Percentiles rank a stretch among this genome's conserved stretches.
Evolutionary conservation across 1,284 basidiomycete genomes (phyloP).

Genomic region (Mycosarcoma maydis): DNA sequence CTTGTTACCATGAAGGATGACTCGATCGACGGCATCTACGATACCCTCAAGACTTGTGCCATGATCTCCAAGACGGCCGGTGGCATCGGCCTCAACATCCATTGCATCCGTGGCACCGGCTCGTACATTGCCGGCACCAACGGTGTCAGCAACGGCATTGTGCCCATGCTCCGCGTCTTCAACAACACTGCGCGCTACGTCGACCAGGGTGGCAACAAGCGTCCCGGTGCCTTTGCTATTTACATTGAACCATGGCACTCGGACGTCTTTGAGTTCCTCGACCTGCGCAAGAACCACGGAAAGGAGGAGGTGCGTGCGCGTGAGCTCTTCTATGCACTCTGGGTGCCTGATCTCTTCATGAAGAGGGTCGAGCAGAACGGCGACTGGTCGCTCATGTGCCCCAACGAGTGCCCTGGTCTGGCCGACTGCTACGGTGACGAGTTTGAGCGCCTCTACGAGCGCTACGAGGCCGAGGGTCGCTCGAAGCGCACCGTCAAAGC

Average conservation of each 20-base stretch:
- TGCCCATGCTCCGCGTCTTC: constrained; percentile 98
- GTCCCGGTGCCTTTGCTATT: constrained; percentile 97
- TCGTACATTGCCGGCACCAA: constrained; percentile 88
- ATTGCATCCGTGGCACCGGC: constrained; percentile 96
- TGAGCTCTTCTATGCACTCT: constrained; percentile 97
- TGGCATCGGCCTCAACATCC: constrained; percentile 95
- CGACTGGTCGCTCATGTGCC: constrained; percentile 97
- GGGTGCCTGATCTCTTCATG: constrained; percentile 93
- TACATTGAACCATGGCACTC: constrained; percentile 98
- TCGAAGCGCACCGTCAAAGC: constrained; percentile 88
- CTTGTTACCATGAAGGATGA: constrained; percentile 98
- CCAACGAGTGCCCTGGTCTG: constrained; percentile 91
- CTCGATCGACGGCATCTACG: constrained; percentile 99
- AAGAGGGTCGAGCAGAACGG: constrained; percentile 72
- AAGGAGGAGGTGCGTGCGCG: constrained; percentile 98
- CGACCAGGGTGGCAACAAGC: constrained; percentile 99
- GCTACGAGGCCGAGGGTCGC: constrained; percentile 91
- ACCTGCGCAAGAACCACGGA: constrained; percentile 98
- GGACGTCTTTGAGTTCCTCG: constrained; percentile 97
- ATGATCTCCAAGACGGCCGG: constrained; percentile 99
- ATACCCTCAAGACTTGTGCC: constrained; percentile 96
- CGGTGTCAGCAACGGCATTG: constrained; percentile 98
- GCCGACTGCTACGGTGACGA: constrained; percentile 90
- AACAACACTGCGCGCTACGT: constrained; percentile 99
- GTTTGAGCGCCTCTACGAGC: constrained; percentile 88